Conservation (phyloP, 139 green algal species). For the Tetraselmis chui region DNA sequence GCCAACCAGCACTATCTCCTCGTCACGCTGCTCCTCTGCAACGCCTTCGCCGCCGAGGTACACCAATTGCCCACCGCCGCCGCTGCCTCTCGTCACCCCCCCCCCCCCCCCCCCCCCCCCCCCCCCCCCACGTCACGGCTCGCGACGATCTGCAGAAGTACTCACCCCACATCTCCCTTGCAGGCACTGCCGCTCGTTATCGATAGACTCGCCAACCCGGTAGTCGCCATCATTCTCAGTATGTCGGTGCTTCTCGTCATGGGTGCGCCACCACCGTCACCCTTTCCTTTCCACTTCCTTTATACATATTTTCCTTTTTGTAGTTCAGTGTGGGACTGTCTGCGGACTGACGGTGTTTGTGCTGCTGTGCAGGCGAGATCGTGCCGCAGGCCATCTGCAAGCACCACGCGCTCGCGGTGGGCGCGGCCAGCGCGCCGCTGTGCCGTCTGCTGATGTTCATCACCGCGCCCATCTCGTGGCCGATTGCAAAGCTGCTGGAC, state of each 20-base stretch:
- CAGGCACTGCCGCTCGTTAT: slow-evolving; percentile 39
- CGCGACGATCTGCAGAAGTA: neutral
- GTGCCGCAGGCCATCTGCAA: slow-evolving; percentile 41
- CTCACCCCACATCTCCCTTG: too few relatives aligned
- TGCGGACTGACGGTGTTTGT: too few relatives aligned
- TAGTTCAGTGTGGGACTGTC: too few relatives aligned
- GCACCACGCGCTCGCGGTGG: slow-evolving; percentile 32
- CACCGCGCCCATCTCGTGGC: slow-evolving; percentile 39
- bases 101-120: too few relatives aligned
- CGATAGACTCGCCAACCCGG: slow-evolving; percentile 52
- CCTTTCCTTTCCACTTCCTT: too few relatives aligned
- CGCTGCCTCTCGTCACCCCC: slow-evolving; percentile 50
- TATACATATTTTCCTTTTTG: too few relatives aligned
- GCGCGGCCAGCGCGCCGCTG: slow-evolving; percentile 29
- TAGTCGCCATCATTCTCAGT: slow-evolving; percentile 63
- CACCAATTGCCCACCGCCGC: slow-evolving; percentile 30
- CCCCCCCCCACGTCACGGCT: slow-evolving; percentile 38
- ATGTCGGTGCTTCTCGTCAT: slow-evolving; percentile 79
- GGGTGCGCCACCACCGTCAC: slow-evolving; percentile 45
- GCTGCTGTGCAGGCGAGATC: slow-evolving; percentile 37
- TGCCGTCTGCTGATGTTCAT: slow-evolving; percentile 30
- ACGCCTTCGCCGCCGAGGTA: slow-evolving; percentile 51
- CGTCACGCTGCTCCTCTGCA: slow-evolving; percentile 62
- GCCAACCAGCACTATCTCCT: slow-evolving; percentile 46
- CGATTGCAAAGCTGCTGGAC: slow-evolving; percentile 80